Base-by-base conservation (phyloP, 2,329 filamentous ascomycete species). In the Purpureocillium lavendulum region DNA sequence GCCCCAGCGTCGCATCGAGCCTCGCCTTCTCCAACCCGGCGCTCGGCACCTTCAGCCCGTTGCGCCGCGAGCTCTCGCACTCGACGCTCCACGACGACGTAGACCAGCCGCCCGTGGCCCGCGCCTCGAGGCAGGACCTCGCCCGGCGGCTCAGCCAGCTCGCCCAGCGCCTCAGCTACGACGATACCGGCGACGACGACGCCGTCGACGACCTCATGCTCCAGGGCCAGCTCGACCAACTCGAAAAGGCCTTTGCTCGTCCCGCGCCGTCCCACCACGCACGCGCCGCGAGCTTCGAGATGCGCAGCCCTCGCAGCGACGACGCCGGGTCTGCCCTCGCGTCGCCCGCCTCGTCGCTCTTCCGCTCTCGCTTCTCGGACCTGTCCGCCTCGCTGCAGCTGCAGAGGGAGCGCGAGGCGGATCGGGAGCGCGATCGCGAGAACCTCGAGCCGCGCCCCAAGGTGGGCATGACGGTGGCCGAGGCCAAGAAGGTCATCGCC, bases 91-190 rank as follows among this genome's bases (percentile, higher is more conserved):
- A 32, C 33, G 35, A 40, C 16, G 40, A 36, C 10, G 32, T 36
- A 15, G 44, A 45, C 29, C 34, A 28, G 13, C 38, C 39, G 7
- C 46, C 52, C 2, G 52, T 55, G 16, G n/a, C n/a, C n/a, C 50
- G 53, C 16, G 49, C 49, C 11, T 49, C 59, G 51, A 63, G 61
- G 40, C 64, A 72, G 44, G 62, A 67, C 17, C 62, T 77, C 39
- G 64, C 73, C 10, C 51, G 57, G 41, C 58, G 63, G 14, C 49
- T 66, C 28, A 61, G 56, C 39, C 56, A 62, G 33, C 58, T 66
- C 21, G 61, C 62, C 4, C 58, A 61, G 45, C 59, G 60, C 38
- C 58, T 66, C 35, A 55, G 60, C 15, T 51, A 53, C 40, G 52
- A 51, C 39, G 53, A 55, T 39, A 49, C 52, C 41, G 56, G 57